Base-by-base conservation (phyloP, 495 filamentous ascomycete species). In the Hypoxylon lienhwacheense region DNA sequence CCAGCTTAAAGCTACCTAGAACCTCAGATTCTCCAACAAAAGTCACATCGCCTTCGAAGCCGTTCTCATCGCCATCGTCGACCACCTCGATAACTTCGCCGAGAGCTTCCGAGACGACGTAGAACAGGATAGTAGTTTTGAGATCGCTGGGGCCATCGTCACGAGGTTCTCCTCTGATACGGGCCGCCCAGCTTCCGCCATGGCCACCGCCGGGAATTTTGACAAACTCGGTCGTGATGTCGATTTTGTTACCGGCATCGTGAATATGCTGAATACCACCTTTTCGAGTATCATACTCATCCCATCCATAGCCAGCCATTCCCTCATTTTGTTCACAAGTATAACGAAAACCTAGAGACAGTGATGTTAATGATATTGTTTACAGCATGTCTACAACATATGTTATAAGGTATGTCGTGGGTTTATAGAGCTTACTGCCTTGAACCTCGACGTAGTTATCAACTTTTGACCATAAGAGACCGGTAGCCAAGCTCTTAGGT, bases 231-330 rank as follows among this genome's bases (percentile, higher is more conserved):
- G 93, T 96, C 21, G 86, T 91, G 53, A 98, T 78, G 71, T 97
- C 91, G 47, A 98, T 76, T 47, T 77, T 80, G 70, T 98, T 98
- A 22, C 82, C 86, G 12, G 81, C 84, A 64, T 98, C 93, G 62
- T 90, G 87, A 46, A 98, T 91, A 14, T 87, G 88, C 74, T 98
- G 88, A 16, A 85, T 76, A 37, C 93, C 93, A 59, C 93, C 93
- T 33, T 77, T 84, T 39, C 93, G 79, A 15, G 89, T 83, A 68
- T 97, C 93, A 71, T 95, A 98, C 63, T 93, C 81, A 57, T 97
- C 92, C 93, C 93, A 98, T 52, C 92, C 93, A 67, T 98, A 98
- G 26, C 93, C 91, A 32, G 84, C 84, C 87, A 98, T 96, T 50
- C 85, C 87, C 66, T 96, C 90, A 66, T 91, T 79, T 69, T 98